Conservation (phyloP, 352 stramenopile species). For the Pythium aphanidermatum region DNA sequence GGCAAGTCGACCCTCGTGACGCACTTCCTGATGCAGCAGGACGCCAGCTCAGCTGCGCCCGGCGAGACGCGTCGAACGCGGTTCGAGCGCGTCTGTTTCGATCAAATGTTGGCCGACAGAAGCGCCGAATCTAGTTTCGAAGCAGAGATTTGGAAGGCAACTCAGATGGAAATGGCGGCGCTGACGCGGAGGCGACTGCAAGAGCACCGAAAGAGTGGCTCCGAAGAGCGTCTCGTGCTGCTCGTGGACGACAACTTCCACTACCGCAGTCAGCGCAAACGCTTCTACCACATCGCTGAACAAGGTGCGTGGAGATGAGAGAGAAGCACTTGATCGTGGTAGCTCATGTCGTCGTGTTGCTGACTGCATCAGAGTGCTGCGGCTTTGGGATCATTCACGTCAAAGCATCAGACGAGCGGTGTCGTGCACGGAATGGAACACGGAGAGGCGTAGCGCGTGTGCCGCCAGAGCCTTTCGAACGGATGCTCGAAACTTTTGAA, state of each 20-base stretch:
- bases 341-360: too few relatives aligned
- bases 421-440: conserved; percentile 33
- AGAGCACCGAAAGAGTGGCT: neutral
- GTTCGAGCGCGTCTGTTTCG: conserved; percentile 44
- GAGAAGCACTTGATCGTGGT: too few relatives aligned
- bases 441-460: conserved; percentile 23
- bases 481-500: conserved; percentile 49
- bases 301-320: conserved; percentile 28
- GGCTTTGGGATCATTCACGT: conserved; percentile 45
- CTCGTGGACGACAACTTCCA: conserved; percentile 72
- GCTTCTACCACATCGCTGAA: conserved; percentile 45
- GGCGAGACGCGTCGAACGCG: neutral
- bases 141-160: conserved; percentile 41
- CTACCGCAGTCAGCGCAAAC: conserved; percentile 63
- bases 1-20: conserved; percentile 63
- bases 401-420: conserved; percentile 23
- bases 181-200: conserved; percentile 17
- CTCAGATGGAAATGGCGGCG: conserved; percentile 39
- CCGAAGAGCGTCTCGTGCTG: conserved; percentile 25
- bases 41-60: neutral
- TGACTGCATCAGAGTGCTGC: conserved; percentile 19
- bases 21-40: conserved; percentile 9
- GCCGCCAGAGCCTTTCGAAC: conserved; percentile 35
- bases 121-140: conserved; percentile 24
- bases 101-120: conserved; percentile 35